Percentiles rank a stretch among this genome's conserved stretches.
These are phyloP conservation scores for Rhodotorula sp. DNA, from an alignment of 1,284 basidiomycete species.

Conservation along the genomic window DNA sequence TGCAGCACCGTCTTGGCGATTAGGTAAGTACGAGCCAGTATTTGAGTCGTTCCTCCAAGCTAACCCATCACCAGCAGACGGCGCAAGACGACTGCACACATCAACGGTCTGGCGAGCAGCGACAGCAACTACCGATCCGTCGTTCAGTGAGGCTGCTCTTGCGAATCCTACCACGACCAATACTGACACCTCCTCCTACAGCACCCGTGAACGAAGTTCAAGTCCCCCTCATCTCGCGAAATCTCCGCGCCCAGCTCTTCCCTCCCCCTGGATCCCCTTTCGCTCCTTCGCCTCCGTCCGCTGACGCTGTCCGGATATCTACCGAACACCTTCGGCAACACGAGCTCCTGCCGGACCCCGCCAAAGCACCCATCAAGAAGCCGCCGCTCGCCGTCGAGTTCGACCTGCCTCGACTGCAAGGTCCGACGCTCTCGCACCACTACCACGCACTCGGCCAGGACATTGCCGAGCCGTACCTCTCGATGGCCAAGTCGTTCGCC, in stretches of 20 bases:
- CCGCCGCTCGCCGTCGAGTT: slow-evolving; percentile 65
- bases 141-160: neutral
- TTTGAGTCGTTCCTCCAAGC: neutral
- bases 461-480: slow-evolving; percentile 76
- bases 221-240: slow-evolving; percentile 37
- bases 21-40: neutral
- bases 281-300: slow-evolving; percentile 25
- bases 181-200: neutral
- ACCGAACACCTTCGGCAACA: slow-evolving; percentile 28
- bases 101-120: neutral
- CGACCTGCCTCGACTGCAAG: slow-evolving; percentile 79
- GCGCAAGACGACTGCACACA: neutral
- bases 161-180: too few species aligned
- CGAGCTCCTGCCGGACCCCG: slow-evolving; percentile 16
- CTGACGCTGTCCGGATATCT: slow-evolving; percentile 32
- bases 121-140: neutral
- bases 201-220: slow-evolving; percentile 34
- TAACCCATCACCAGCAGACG: neutral
- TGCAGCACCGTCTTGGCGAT: neutral
- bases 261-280: slow-evolving; percentile 24
- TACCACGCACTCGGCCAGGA: slow-evolving; percentile 75
- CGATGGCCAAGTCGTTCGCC: slow-evolving; percentile 67
- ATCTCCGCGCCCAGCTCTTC: slow-evolving; percentile 36
- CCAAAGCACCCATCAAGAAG: neutral
- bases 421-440: slow-evolving; percentile 79